phyloP scores from a whole-genome alignment of 129 eudicot species.

The Pulicaria dysenterica region DNA sequence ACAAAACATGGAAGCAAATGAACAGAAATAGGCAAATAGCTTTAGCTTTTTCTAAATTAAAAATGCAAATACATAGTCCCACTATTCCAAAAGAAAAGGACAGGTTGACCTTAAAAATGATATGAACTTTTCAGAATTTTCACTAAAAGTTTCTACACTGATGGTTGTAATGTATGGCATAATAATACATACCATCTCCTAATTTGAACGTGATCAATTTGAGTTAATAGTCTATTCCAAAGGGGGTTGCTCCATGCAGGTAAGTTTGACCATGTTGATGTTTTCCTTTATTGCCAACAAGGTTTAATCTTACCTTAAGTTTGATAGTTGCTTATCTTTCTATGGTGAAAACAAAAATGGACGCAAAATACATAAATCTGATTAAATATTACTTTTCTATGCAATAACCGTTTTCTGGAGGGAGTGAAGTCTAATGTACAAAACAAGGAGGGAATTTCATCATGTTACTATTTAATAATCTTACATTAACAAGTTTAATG shows the following conservation, averaged over 20 bases:
- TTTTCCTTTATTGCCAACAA: too few species aligned
- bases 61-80: neutral
- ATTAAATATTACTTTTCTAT: too few species aligned
- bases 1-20: conserved; percentile 11
- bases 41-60: neutral
- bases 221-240: too few species aligned
- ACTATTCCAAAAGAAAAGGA: neutral
- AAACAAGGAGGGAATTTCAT: neutral
- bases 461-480: conserved; percentile 3
- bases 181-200: neutral
- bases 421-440: neutral
- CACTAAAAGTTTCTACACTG: neutral
- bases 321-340: too few species aligned
- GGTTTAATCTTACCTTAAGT: too few species aligned
- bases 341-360: too few species aligned
- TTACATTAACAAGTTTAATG: conserved; percentile 84
- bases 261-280: too few species aligned
- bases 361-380: too few species aligned
- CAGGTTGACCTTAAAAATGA: neutral
- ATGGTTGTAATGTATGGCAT: neutral
- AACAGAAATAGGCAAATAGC: neutral
- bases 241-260: too few species aligned
- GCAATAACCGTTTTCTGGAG: neutral
- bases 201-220: neutral
- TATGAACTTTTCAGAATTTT: neutral